Base-by-base conservation (phyloP, 768 basidiomycete species). In the Tricholoma saponaceum region DNA sequence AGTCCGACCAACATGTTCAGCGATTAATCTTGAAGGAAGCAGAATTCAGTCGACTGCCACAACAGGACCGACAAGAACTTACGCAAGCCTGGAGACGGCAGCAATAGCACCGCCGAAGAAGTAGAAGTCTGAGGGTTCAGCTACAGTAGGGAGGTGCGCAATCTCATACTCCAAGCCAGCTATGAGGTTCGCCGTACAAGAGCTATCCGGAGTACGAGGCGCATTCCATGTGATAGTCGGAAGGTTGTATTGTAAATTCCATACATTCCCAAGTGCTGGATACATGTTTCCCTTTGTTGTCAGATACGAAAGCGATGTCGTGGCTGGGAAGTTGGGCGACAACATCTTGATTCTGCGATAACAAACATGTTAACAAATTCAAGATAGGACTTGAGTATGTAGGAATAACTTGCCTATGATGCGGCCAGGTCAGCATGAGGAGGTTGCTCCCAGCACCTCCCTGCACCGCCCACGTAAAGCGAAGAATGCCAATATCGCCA, bases 101-200 rank as follows among this genome's bases (percentile, higher is more conserved):
- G 65, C 71, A 37, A 69, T 64, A 3, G 54, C 58, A 30, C 69
- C 68, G 28, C 72, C 71, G 62, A 70, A 73, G 52, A 60, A 69
- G 52, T 73, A 73, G 52, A 72, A 73, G 51, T 73, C 72, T 3
- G 64, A 66, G 23, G 80, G 74, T 23, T 77, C 78, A 7, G 78
- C 76, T 22, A 74, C 71, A 5, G 73, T 65, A 16, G 80, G 64
- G 43, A 85, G 74, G 60, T 83, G 77, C 20, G 74, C 69, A 35
- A 80, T 76, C 60, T 83, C 83, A 59, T 78, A 78, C 63, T 81
- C 76, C 16, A 73, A 62, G 10, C 69, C 70, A 39, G 69, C 68
- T n/a, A 69, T 66, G 5, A 73, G 59, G 23, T 62, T 57, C 18
- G 61, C 49, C 3, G 50, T 64, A 57, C 72, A 73, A 5, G 72